Evolutionary conservation across 73 alveolate genomes (phyloP).

Genomic region (Uronychia binucleata): DNA sequence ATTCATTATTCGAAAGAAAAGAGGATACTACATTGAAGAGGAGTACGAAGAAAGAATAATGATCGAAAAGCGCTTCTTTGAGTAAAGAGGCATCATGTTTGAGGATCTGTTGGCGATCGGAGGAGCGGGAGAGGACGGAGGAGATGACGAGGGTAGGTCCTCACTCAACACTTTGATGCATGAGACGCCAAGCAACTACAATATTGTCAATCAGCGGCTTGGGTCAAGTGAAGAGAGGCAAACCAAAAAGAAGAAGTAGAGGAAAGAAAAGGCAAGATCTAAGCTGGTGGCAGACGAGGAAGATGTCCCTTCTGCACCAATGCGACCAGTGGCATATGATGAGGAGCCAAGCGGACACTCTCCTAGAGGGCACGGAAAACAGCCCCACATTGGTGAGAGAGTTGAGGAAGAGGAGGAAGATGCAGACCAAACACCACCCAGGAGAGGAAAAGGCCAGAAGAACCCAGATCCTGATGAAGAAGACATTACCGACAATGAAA

Average conservation of each 20-base stretch:
- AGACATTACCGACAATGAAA: not conserved
- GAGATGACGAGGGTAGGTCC: slow-evolving; percentile 31
- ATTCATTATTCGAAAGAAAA: not conserved
- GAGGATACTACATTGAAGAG: not conserved
- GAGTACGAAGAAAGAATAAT: not conserved
- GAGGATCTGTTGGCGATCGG: too few species aligned
- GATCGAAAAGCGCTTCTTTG: not conserved
- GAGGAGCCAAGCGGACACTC: too few species aligned
- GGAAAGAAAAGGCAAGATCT: too few species aligned
- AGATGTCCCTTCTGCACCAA: too few species aligned
- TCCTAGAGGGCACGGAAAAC: too few species aligned
- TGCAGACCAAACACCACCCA: too few species aligned
- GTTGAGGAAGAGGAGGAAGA: not conserved
- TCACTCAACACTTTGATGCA: slow-evolving; percentile 47
- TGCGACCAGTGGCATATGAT: too few species aligned
- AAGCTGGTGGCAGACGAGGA: too few species aligned
- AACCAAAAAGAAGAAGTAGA: too few species aligned
- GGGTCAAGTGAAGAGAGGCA: not conserved
- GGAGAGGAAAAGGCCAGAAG: not conserved
- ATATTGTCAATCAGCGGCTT: slow-evolving; percentile 34
- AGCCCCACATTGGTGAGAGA: not conserved
- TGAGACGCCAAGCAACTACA: slow-evolving; percentile 54
- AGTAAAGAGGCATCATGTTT: not conserved
- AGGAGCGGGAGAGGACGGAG: not conserved
- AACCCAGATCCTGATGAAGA: not conserved